These are phyloP conservation scores for Tuber calosporum DNA, from an alignment of 495 filamentous ascomycete genomes.

Conservation along the genomic window DNA sequence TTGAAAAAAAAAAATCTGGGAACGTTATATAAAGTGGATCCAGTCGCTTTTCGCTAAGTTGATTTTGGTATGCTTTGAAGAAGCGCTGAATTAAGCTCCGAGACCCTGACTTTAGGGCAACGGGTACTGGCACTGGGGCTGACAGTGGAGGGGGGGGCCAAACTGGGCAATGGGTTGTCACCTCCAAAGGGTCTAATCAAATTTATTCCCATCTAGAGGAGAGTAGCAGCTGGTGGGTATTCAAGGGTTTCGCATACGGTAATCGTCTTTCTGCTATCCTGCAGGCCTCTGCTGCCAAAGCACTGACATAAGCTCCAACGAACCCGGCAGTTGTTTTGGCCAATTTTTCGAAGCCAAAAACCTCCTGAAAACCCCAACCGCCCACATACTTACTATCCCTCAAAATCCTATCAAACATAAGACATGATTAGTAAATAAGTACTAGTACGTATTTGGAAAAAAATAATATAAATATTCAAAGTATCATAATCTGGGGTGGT, in stretches of 20 bases:
- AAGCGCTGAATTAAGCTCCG: conserved; percentile 41
- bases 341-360: conserved; percentile 63
- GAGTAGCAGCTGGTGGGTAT: background rate
- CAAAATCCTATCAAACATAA: conserved; percentile 52
- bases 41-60: conserved; percentile 34
- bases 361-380: conserved; percentile 63
- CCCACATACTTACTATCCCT: conserved; percentile 64
- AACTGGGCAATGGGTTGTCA: conserved; percentile 17
- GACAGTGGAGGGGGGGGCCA: conserved; percentile 3
- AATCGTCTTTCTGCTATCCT: conserved; percentile 57
- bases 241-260: conserved; percentile 48
- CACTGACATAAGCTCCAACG: conserved; percentile 86
- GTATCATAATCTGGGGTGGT: conserved; percentile 4
- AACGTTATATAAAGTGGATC: conserved; percentile 39
- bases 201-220: no score
- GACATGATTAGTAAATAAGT: background rate
- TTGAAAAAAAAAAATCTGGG: conserved; percentile 63
- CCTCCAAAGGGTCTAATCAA: conserved; percentile 33
- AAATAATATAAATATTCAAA: background rate
- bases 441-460: background rate
- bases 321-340: conserved; percentile 90
- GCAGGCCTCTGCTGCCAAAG: conserved; percentile 68
- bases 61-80: conserved; percentile 46
- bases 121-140: background rate
- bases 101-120: conserved; percentile 3